These are phyloP conservation scores for Solanum bulbocastanum DNA, from an alignment of 257 asterid species.

Conservation along the genomic window DNA sequence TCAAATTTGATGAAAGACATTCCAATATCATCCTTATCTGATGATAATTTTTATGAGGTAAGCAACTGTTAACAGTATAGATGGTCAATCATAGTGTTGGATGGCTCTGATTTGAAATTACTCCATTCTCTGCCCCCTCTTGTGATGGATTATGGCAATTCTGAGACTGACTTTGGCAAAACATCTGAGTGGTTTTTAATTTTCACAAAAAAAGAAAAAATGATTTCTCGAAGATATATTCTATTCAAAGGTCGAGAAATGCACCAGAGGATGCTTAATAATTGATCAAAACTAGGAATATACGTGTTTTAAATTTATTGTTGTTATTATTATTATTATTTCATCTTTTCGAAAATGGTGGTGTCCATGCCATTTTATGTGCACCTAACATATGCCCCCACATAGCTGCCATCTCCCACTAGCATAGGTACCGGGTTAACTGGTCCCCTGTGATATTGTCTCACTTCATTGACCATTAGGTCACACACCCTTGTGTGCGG, in stretches of 20 bases:
- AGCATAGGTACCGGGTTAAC: neutral
- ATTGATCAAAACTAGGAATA: neutral
- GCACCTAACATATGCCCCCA: neutral
- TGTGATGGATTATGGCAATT: neutral
- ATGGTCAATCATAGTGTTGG: neutral
- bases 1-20: slow-evolving; percentile 45
- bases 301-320: neutral
- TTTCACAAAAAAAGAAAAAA: neutral
- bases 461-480: neutral
- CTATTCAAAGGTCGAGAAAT: neutral
- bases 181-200: neutral
- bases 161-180: neutral
- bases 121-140: neutral
- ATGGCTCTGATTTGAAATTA: neutral
- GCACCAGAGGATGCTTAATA: neutral
- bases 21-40: slow-evolving; percentile 48
- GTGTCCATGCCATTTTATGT: neutral
- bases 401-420: neutral
- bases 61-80: neutral
- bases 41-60: slow-evolving; percentile 72
- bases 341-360: neutral
- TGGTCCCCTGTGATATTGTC: neutral
- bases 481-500: neutral
- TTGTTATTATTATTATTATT: neutral
- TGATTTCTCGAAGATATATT: neutral